Evolutionary conservation across 2,329 filamentous ascomycete species (phyloP).

Genomic region (Basipetospora chlamydospora): DNA sequence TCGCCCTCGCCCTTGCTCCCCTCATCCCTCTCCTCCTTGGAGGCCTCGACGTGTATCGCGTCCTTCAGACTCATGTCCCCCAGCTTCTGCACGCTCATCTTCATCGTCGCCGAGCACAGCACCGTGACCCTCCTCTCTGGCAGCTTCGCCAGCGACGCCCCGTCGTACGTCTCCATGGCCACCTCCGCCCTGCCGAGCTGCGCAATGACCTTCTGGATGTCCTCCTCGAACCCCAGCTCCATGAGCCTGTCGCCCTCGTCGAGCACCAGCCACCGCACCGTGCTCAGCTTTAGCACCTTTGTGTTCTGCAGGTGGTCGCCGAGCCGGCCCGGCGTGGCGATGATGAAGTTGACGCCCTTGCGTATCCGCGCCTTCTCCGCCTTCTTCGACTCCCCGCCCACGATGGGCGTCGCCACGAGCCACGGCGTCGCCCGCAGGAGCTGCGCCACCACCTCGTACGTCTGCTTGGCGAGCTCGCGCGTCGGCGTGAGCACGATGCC

Average conservation of each 20-base stretch:
- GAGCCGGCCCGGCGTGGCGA: constrained; percentile 83
- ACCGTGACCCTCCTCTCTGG: constrained; percentile 70
- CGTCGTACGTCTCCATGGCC: constrained; percentile 43
- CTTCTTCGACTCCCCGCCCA: constrained; percentile 54
- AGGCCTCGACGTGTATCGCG: constrained; percentile 68
- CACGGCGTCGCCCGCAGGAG: constrained; percentile 81
- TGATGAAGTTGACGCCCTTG: constrained; percentile 89
- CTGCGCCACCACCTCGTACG: constrained; percentile 71
- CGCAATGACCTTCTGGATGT: constrained; percentile 74
- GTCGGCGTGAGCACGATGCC: constrained; percentile 91
- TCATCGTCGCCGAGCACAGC: constrained; percentile 93
- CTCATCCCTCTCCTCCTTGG: constrained; percentile 24
- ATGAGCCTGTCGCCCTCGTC: constrained; percentile 97
- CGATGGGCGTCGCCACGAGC: constrained; percentile 81
- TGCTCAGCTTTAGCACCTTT: constrained; percentile 72
- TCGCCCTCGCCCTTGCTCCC: background rate
- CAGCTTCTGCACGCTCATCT: constrained; percentile 87
- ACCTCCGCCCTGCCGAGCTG: constrained; percentile 55
- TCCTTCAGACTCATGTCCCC: constrained; percentile 93
- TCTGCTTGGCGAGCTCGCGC: constrained; percentile 87
- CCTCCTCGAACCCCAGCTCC: constrained; percentile 94
- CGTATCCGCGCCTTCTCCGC: constrained; percentile 84
- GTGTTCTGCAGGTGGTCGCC: constrained; percentile 90
- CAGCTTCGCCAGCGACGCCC: constrained; percentile 45
- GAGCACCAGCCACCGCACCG: constrained; percentile 82